Evolutionary conservation across 208 protist species (phyloP), one percentile per base, ranked within the genome.

Genomic region (Trypanosomatidae sp.): DNA sequence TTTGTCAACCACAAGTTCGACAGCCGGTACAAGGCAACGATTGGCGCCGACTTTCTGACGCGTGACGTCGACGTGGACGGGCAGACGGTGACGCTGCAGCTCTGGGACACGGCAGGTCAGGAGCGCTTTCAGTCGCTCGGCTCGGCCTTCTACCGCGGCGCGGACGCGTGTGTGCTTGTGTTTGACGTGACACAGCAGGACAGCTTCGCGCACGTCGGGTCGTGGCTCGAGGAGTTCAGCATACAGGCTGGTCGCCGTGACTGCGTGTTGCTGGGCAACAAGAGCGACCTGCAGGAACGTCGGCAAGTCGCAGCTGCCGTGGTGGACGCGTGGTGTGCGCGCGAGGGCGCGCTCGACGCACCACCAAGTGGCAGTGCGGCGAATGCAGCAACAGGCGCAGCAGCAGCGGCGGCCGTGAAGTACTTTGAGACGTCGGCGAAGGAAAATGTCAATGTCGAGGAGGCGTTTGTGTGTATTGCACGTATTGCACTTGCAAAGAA

Each of bases 41-140:
- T 99, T 62, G 97, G 98, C 18, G 98, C 97, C 13, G 98, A 99
- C 65, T 99, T 99, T 65, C 80, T 99, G 22, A 97, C 96, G 0
- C 98, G 97, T 58, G 96, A 99, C 38, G 61, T 99, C 13, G 85
- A 88, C 51, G 77, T 99, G 22, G 94, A 99, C 44, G 97, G 97
- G 16, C 61, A 91, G 33, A 43, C 95, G 6, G 94, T 99, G 10
- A 97, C 96, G 1, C 84, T 99, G 52, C 96, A 99, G 53, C 93
- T 97, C 24, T 95, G 92, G 88, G 82, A 95, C 52, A 94, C 84
- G 0, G 85, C 78, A 11, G 98, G 98, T 10, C 97, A 99, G 76
- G 98, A 99, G 72, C 87, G 98, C n/a, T 99, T 99, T 65, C 97
- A 99, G 61, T 92, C 77, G 4, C 84, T 99, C 28, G 96, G 97